phyloP scores from a whole-genome alignment of 2,329 filamentous ascomycete species.

The Amesomyces nigricolor region DNA sequence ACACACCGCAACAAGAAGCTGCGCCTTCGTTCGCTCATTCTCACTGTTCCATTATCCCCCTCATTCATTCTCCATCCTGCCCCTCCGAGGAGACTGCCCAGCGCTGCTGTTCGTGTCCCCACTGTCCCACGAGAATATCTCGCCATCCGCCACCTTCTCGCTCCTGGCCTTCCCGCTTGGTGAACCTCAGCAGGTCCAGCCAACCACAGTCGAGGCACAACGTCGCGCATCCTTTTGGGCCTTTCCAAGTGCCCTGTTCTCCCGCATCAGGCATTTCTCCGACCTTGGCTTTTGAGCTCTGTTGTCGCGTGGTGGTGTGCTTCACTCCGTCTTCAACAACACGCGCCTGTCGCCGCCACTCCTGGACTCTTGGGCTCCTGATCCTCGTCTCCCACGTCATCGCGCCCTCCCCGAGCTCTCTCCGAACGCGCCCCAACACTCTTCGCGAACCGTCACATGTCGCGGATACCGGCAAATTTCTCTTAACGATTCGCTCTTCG shows the following conservation, averaged over 20 bases:
- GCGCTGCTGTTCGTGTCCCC: slow-evolving; percentile 10
- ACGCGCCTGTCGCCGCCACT: slow-evolving; percentile 3
- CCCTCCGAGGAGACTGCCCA: not conserved
- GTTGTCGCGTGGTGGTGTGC: slow-evolving; percentile 4
- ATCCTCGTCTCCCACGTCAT: slow-evolving; percentile 8
- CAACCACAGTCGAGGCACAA: slow-evolving; percentile 8
- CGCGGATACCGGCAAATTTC: not conserved
- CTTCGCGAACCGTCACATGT: not conserved
- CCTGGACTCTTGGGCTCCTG: slow-evolving; percentile 1
- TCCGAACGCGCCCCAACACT: not conserved
- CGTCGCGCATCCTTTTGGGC: not conserved
- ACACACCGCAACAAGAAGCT: not conserved
- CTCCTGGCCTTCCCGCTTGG: slow-evolving; percentile 4
- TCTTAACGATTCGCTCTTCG: not conserved
- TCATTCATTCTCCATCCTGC: not conserved
- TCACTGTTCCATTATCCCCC: not conserved
- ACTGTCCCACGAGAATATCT: slow-evolving; percentile 21
- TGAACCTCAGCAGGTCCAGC: slow-evolving; percentile 2
- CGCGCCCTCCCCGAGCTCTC: not conserved
- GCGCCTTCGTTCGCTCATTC: not conserved
- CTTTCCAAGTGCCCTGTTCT: not conserved
- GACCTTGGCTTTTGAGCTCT: not conserved
- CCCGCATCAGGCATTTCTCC: not conserved
- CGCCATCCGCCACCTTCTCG: slow-evolving; percentile 11
- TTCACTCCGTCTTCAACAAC: slow-evolving; percentile 4